These are phyloP conservation scores for Neurospora cerealis DNA, from an alignment of 495 filamentous ascomycete genomes.

Conservation along the genomic window DNA sequence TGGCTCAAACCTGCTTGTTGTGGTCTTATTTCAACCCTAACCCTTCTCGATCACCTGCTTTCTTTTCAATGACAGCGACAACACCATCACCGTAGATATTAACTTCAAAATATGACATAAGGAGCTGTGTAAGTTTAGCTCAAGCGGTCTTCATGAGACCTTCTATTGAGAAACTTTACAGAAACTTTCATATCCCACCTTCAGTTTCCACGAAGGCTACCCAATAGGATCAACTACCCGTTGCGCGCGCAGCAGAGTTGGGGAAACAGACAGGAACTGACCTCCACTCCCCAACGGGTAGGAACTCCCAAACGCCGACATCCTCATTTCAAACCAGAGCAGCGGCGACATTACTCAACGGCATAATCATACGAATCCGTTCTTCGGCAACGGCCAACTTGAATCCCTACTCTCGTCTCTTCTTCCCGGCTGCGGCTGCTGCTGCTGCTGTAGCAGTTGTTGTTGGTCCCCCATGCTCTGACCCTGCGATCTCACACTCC, in stretches of 20 bases:
- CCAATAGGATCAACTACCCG: too few species aligned
- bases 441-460: neutral
- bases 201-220: neutral
- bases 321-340: neutral
- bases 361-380: neutral
- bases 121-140: neutral
- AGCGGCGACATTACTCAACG: too few species aligned
- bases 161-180: neutral
- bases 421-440: neutral
- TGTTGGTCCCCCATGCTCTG: neutral
- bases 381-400: slow-evolving; percentile 5
- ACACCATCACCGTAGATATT: too few species aligned
- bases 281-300: too few species aligned
- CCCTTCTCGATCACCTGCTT: neutral
- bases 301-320: neutral
- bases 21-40: neutral
- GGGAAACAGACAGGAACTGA: too few species aligned
- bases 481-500: neutral
- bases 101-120: neutral
- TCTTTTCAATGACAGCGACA: neutral
- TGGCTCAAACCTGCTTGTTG: neutral
- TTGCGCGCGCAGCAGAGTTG: too few species aligned
- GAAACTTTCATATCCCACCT: neutral
- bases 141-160: neutral
- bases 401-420: neutral